These are phyloP conservation scores for Fusarium odoratissimum DNA, from an alignment of 2,329 filamentous ascomycete species.

Conservation along the genomic window DNA sequence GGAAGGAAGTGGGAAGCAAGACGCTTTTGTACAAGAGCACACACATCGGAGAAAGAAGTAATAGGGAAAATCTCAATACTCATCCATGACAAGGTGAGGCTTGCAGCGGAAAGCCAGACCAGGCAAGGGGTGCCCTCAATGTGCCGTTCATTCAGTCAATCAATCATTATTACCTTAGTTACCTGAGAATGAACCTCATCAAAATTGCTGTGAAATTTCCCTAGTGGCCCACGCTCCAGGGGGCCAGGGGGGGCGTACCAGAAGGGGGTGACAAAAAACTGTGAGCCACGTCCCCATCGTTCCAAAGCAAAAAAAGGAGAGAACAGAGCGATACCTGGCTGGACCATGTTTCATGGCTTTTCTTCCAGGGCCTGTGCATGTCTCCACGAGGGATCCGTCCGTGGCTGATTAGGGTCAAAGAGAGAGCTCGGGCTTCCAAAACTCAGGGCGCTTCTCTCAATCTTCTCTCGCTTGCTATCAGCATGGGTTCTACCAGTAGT, in stretches of 20 bases:
- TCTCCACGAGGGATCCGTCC: slow-evolving; percentile 37
- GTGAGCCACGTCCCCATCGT: slow-evolving; percentile 18
- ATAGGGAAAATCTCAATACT: slow-evolving; percentile 27
- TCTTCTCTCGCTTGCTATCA: slow-evolving; percentile 31
- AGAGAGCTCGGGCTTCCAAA: slow-evolving; percentile 30
- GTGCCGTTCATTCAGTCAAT: slow-evolving; percentile 14
- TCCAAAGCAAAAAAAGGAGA: slow-evolving; percentile 35
- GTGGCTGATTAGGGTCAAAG: slow-evolving; percentile 30
- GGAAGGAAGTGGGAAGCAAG: slow-evolving; percentile 37
- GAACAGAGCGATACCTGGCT: slow-evolving; percentile 31
- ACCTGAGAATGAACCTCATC: slow-evolving; percentile 35
- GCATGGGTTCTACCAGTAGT: slow-evolving; percentile 22
- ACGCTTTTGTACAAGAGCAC: slow-evolving; percentile 42
- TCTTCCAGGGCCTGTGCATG: slow-evolving; percentile 33
- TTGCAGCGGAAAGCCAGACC: slow-evolving; percentile 17
- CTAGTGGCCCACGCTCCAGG: slow-evolving; percentile 16
- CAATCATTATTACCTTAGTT: slow-evolving; percentile 17
- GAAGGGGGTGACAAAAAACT: slow-evolving; percentile 34
- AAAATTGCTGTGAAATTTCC: slow-evolving; percentile 39
- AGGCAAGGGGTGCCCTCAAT: slow-evolving; percentile 28
- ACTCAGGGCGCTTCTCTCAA: slow-evolving; percentile 35
- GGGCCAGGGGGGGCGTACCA: slow-evolving; percentile 23
- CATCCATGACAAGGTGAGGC: slow-evolving; percentile 18
- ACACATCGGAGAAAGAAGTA: slow-evolving; percentile 16
- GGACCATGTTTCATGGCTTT: slow-evolving; percentile 41